Percentiles rank a stretch among this genome's conserved stretches.
These are phyloP conservation scores for barrel medic (Medicago truncatula) DNA, from an alignment of 306 rosid genomes.

Conservation along the genomic window DNA sequence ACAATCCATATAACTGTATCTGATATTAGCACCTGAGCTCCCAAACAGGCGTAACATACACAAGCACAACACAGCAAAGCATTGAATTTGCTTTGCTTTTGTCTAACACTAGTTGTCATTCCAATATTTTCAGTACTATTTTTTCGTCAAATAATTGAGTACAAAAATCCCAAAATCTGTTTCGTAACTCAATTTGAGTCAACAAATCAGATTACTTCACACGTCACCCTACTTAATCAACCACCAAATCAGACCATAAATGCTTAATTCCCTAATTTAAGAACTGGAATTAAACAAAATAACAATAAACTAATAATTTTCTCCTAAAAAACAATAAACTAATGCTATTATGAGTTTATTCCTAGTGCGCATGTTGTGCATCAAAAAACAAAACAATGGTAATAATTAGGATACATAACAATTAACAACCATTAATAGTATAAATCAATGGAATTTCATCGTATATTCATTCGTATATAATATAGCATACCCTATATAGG, in stretches of 20 bases:
- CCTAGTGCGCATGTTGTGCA: background rate
- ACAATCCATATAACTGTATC: background rate
- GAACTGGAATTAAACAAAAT: conserved; percentile 31
- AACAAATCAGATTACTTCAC: too few species aligned
- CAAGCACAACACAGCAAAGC: background rate
- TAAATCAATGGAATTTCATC: background rate
- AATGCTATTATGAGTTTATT: too few species aligned
- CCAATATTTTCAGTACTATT: background rate
- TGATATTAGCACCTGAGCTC: background rate
- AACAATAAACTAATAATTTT: background rate
- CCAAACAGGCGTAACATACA: background rate
- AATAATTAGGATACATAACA: background rate
- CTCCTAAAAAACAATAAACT: too few species aligned
- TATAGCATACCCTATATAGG: background rate
- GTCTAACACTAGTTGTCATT: background rate
- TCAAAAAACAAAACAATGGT: too few species aligned
- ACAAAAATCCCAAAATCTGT: background rate
- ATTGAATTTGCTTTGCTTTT: background rate
- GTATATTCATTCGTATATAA: background rate
- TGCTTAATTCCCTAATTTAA: background rate
- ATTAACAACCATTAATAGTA: background rate
- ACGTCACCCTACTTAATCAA: background rate
- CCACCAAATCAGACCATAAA: background rate
- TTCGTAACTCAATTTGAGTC: background rate
- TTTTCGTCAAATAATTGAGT: background rate